phyloP scores from a whole-genome alignment of 108 stramenopile genomes.

The Fistulifera solaris region DNA sequence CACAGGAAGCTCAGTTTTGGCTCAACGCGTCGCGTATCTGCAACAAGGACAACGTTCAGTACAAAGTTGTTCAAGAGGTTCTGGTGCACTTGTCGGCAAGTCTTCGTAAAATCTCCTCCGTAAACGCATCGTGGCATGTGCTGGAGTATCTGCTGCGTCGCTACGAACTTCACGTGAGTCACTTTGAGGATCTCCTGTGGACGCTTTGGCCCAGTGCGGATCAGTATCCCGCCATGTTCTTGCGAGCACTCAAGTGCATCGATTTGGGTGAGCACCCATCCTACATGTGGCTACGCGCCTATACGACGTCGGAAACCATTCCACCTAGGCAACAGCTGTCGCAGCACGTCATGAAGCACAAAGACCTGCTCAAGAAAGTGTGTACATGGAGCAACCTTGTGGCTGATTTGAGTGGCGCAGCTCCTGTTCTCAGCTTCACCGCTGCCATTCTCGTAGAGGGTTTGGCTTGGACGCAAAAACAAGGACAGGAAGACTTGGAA shows the following conservation, averaged over 20 bases:
- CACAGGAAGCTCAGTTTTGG: background rate
- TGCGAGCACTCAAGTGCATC: constrained; percentile 35
- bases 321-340: constrained; percentile 14
- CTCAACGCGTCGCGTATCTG: constrained; percentile 11
- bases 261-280: constrained; percentile 32
- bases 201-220: constrained; percentile 45
- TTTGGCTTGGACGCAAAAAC: constrained; percentile 30
- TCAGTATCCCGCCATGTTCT: constrained; percentile 23
- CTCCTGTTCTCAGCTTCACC: constrained; percentile 39
- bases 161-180: constrained; percentile 49
- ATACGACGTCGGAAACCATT: constrained; percentile 24
- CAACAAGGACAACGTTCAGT: constrained; percentile 1
- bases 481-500: constrained; percentile 30
- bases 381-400: constrained; percentile 19
- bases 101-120: background rate
- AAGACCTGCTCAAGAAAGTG: constrained; percentile 23
- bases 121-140: constrained; percentile 30
- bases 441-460: constrained; percentile 62
- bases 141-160: constrained; percentile 65
- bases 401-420: constrained; percentile 1
- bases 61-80: constrained; percentile 10
- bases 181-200: constrained; percentile 26
- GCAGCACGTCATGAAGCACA: constrained; percentile 36
- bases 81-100: background rate
- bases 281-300: constrained; percentile 55